A percentile compares a stretch with the other conserved stretches of the same genome.
These are phyloP conservation scores for Agastache rugosa DNA, from an alignment of 257 asterid genomes.

Conservation along the genomic window DNA sequence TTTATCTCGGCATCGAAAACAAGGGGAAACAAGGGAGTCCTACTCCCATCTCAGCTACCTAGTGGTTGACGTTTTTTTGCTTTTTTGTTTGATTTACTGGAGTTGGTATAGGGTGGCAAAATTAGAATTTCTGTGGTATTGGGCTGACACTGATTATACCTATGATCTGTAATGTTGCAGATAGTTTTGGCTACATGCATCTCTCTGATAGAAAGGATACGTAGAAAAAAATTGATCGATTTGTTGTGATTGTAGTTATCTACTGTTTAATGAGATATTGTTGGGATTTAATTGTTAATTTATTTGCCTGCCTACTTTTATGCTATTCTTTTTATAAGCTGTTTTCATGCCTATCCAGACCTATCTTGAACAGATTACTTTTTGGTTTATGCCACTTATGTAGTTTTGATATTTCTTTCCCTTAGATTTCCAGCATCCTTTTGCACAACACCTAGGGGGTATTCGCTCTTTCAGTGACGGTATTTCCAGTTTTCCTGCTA, in stretches of 20 bases:
- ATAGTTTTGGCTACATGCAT: constrained; percentile 1
- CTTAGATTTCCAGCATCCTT: constrained; percentile 54
- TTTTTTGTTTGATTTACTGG: constrained; percentile 1
- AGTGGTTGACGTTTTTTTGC: background rate
- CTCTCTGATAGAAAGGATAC: background rate
- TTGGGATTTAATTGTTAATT: background rate
- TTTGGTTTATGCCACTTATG: constrained; percentile 18
- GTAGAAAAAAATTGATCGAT: background rate
- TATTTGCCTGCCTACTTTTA: background rate
- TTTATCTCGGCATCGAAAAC: constrained; percentile 11
- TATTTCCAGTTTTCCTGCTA: constrained; percentile 62
- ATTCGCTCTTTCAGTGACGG: constrained; percentile 73
- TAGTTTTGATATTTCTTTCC: constrained; percentile 27
- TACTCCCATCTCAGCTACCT: background rate
- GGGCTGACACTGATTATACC: constrained; percentile 10
- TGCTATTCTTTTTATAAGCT: background rate
- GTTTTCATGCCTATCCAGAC: constrained; percentile 2
- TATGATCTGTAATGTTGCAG: background rate
- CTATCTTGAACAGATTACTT: constrained; percentile 9
- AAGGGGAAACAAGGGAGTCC: background rate
- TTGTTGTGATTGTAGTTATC: background rate
- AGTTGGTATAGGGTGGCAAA: background rate
- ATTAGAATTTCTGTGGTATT: background rate
- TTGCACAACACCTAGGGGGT: constrained; percentile 55
- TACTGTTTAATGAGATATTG: background rate